These are phyloP conservation scores for Marsdenia floribunda DNA, from an alignment of 257 asterid species.

Conservation along the genomic window DNA sequence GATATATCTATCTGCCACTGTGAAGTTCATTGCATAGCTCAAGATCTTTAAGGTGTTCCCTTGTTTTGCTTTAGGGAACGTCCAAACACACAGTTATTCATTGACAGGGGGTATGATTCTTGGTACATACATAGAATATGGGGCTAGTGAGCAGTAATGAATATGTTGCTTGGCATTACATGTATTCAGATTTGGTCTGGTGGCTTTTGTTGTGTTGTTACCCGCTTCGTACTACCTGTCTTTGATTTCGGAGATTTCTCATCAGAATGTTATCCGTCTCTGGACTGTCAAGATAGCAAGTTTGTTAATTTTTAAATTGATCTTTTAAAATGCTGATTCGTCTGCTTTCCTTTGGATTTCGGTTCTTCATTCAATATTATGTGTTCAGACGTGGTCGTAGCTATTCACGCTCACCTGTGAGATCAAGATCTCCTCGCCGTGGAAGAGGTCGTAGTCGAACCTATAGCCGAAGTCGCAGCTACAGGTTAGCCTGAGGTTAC, in stretches of 20 bases:
- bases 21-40: neutral
- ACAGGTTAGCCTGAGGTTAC: constrained; percentile 21
- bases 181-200: neutral
- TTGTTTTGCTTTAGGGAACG: neutral
- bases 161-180: neutral
- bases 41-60: neutral
- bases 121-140: neutral
- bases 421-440: constrained; percentile 70
- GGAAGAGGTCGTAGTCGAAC: constrained; percentile 28
- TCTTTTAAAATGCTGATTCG: neutral
- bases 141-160: neutral
- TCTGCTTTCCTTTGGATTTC: neutral
- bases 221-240: too few species aligned
- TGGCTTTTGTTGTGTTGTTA: neutral
- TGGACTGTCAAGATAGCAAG: too few species aligned
- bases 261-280: too few species aligned
- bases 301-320: neutral
- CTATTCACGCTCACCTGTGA: constrained; percentile 71
- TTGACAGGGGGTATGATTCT: neutral
- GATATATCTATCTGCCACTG: neutral
- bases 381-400: constrained; percentile 54
- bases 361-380: constrained; percentile 14
- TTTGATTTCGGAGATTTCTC: neutral
- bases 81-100: neutral
- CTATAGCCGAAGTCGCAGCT: constrained; percentile 37